Evolutionary conservation across 805 yeast species (phyloP).

Genomic region (Pichia exigua): DNA sequence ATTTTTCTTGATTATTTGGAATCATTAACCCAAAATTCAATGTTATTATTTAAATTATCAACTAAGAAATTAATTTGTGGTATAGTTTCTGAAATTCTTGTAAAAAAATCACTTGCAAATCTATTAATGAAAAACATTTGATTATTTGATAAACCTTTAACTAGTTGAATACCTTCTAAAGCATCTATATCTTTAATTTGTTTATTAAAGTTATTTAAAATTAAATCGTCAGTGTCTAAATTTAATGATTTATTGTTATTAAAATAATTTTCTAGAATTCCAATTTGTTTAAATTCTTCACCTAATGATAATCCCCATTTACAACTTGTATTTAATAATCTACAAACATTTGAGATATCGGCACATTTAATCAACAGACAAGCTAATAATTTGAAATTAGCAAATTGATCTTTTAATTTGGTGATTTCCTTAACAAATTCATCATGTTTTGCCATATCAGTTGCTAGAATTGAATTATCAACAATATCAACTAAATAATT

Average conservation of each 20-base stretch:
- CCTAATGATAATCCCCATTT: slow-evolving; percentile 83
- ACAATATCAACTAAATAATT: slow-evolving; percentile 8
- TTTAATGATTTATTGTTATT: background rate
- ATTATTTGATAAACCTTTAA: slow-evolving; percentile 52
- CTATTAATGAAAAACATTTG: slow-evolving; percentile 78
- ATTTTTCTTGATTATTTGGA: background rate
- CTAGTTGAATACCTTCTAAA: slow-evolving; percentile 36
- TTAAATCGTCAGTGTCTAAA: slow-evolving; percentile 6
- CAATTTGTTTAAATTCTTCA: slow-evolving; percentile 68
- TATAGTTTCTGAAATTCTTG: slow-evolving; percentile 49
- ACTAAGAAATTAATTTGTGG: slow-evolving; percentile 54
- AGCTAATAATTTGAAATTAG: slow-evolving; percentile 37
- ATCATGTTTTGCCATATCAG: slow-evolving; percentile 90
- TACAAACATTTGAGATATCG: slow-evolving; percentile 87
- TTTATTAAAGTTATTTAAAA: background rate
- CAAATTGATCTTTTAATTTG: slow-evolving; percentile 21
- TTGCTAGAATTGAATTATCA: slow-evolving; percentile 47
- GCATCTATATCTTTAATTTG: slow-evolving; percentile 24
- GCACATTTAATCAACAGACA: slow-evolving; percentile 84
- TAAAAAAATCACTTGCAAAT: slow-evolving; percentile 74
- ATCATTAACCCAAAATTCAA: slow-evolving; percentile 42
- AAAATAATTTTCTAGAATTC: slow-evolving; percentile 36
- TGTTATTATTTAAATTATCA: slow-evolving; percentile 46
- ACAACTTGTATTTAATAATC: slow-evolving; percentile 67
- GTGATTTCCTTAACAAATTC: slow-evolving; percentile 54